Conservation (phyloP, 495 filamentous ascomycete genomes). For the Daldinia loculata region DNA sequence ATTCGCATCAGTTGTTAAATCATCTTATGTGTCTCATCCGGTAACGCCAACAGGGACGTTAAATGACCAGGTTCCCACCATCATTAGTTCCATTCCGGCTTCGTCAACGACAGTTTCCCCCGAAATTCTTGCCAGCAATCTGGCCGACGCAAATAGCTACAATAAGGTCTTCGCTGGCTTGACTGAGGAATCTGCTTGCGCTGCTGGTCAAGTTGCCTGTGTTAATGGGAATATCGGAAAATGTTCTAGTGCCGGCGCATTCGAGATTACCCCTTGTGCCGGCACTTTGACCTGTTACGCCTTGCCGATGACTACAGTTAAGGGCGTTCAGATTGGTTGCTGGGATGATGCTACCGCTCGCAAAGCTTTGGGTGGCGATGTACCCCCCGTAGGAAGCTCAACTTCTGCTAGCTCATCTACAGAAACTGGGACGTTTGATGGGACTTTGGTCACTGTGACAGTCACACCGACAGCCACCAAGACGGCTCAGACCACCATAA, state of each 20-base stretch:
- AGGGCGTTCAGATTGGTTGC: constrained; percentile 51
- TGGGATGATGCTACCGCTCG: constrained; percentile 40
- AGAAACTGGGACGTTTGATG: background rate
- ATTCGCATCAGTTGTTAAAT: constrained; percentile 26
- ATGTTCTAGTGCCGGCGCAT: constrained; percentile 45
- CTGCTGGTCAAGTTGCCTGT: constrained; percentile 52
- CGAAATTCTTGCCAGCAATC: constrained; percentile 48
- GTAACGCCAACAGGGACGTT: constrained; percentile 44
- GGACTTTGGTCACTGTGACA: constrained; percentile 19
- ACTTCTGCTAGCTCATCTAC: constrained; percentile 11
- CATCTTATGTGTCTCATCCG: constrained; percentile 36
- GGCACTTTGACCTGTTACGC: constrained; percentile 49
- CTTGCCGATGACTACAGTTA: constrained; percentile 52
- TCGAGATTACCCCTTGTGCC: constrained; percentile 45
- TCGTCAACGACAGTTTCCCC: constrained; percentile 49
- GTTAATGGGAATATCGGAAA: constrained; percentile 48
- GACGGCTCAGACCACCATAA: constrained; percentile 32
- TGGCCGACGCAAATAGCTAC: constrained; percentile 48
- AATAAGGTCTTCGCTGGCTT: constrained; percentile 52
- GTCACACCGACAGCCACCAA: constrained; percentile 34
- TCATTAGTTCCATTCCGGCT: constrained; percentile 46
- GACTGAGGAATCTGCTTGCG: constrained; percentile 50
- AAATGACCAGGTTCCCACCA: constrained; percentile 49
- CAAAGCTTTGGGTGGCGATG: constrained; percentile 39
- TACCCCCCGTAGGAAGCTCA: constrained; percentile 14